Base-by-base conservation (phyloP, 352 stramenopile species). In the Phytophthora cactorum region DNA sequence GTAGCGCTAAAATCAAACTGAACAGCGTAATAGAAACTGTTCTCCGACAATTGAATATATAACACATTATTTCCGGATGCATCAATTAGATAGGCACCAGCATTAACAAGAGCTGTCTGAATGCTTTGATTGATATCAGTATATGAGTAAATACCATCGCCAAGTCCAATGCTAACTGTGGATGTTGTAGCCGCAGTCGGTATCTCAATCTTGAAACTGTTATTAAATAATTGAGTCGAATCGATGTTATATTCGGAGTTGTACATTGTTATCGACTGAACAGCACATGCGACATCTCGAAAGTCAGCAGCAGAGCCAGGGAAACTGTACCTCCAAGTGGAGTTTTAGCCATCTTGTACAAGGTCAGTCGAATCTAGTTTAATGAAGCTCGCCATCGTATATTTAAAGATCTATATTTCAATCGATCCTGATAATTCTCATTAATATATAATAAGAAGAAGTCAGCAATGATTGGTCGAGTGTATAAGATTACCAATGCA, bases 51-150 rank as follows among this genome's bases (percentile, higher is more conserved):
- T 17, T 70, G 29, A 6, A 70, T 25, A 27, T 56, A 65, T 14
- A 66, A 66, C 3, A 66, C 38, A 5, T 66, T 59, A 0, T 54
- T 34, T 14, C 49, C 59, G 6, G 38, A 47, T n/a, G 38, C 5
- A 46, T 66, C n/a, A 1, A 59, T 59, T 2, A 66, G 17, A 59
- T 59, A 66, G 0, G 59, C 49, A 6, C 59, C 41, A 54, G 59
- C 39, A 50, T 49, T 66, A 0, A 60, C 50, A 5, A 66, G 39
- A 34, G 59, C 31, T 1, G 59, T 50, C 41, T 66, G 59, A n/a
- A 66, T 60, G 29, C 39, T 57, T 27, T 31, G 17, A 32, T 60
- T 66, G 4, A 60, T 60, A 43, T 66, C 41, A n/a, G 7, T 5
- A 34, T 59, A 66, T 0, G 0, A 4, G 9, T 14, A 39, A 12